Evolutionary conservation across 306 rosid genomes (phyloP).

Genomic region (Inga oerstediana): DNA sequence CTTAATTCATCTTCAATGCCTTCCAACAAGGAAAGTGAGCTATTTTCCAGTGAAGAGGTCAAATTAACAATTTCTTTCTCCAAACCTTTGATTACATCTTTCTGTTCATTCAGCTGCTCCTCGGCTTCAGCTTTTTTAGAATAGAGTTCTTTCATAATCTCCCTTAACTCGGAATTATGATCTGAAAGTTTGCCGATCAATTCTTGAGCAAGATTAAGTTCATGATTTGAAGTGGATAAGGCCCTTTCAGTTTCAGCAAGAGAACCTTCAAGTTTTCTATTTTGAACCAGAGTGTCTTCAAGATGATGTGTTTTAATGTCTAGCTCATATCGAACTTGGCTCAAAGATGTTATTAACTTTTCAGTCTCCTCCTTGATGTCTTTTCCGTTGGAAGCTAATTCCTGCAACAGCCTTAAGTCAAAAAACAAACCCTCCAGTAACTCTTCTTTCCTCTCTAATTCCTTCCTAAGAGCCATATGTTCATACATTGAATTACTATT

Average conservation of each 20-base stretch:
- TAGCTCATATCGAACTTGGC: slow-evolving; percentile 68
- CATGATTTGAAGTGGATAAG: slow-evolving; percentile 59
- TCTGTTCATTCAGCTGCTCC: slow-evolving; percentile 70
- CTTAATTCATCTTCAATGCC: slow-evolving; percentile 67
- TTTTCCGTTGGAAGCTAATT: slow-evolving; percentile 74
- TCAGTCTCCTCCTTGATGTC: slow-evolving; percentile 82
- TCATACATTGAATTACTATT: slow-evolving; percentile 47
- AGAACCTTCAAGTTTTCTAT: slow-evolving; percentile 60
- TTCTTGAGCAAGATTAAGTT: slow-evolving; percentile 68
- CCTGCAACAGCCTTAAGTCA: slow-evolving; percentile 90
- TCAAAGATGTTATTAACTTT: slow-evolving; percentile 56
- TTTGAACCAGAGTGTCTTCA: slow-evolving; percentile 54
- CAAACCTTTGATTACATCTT: slow-evolving; percentile 74
- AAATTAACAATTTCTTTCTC: slow-evolving; percentile 76
- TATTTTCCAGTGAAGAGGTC: slow-evolving; percentile 61
- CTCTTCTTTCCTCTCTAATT: slow-evolving; percentile 73
- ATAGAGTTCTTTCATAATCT: slow-evolving; percentile 62
- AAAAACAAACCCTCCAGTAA: slow-evolving; percentile 86
- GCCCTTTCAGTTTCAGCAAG: slow-evolving; percentile 63
- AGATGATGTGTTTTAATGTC: slow-evolving; percentile 67
- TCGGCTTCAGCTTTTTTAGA: slow-evolving; percentile 60
- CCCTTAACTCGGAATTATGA: slow-evolving; percentile 70
- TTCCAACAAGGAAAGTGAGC: slow-evolving; percentile 57
- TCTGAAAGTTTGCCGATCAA: slow-evolving; percentile 49
- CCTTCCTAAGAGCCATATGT: slow-evolving; percentile 64